These are phyloP conservation scores for Jasminum sambac DNA, from an alignment of 257 asterid species.

Conservation along the genomic window DNA sequence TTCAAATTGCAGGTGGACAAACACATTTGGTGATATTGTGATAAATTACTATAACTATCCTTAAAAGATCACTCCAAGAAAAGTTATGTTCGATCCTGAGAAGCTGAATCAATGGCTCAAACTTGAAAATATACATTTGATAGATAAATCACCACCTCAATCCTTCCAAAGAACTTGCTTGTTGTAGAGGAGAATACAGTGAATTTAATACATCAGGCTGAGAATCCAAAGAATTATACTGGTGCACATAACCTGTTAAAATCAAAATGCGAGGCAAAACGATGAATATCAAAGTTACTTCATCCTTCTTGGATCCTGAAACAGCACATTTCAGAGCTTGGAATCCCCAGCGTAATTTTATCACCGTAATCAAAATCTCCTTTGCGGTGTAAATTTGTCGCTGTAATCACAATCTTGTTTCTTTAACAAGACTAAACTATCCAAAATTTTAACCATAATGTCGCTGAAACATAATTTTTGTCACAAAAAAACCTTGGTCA, in stretches of 20 bases:
- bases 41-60: not conserved
- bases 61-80: not conserved
- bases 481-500: slow-evolving; percentile 5
- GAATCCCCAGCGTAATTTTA: not conserved
- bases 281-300: not conserved
- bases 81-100: slow-evolving; percentile 9
- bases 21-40: slow-evolving; percentile 8
- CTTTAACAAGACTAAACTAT: slow-evolving; percentile 3
- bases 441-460: slow-evolving; percentile 11
- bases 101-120: slow-evolving; percentile 20
- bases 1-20: slow-evolving; percentile 14
- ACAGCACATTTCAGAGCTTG: slow-evolving; percentile 22
- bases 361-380: slow-evolving; percentile 8
- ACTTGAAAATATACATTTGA: slow-evolving; percentile 24
- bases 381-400: not conserved
- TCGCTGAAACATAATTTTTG: not conserved
- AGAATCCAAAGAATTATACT: slow-evolving; percentile 86
- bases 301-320: slow-evolving; percentile 15
- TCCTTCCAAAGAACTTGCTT: slow-evolving; percentile 84
- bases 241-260: slow-evolving; percentile 82
- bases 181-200: slow-evolving; percentile 90
- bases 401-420: not conserved
- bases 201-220: slow-evolving; percentile 95
- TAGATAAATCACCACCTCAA: slow-evolving; percentile 54
- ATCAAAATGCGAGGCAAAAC: slow-evolving; percentile 27